Evolutionary conservation across 2,329 filamentous ascomycete genomes (phyloP).

Genomic region (Rutstroemia sp.): DNA sequence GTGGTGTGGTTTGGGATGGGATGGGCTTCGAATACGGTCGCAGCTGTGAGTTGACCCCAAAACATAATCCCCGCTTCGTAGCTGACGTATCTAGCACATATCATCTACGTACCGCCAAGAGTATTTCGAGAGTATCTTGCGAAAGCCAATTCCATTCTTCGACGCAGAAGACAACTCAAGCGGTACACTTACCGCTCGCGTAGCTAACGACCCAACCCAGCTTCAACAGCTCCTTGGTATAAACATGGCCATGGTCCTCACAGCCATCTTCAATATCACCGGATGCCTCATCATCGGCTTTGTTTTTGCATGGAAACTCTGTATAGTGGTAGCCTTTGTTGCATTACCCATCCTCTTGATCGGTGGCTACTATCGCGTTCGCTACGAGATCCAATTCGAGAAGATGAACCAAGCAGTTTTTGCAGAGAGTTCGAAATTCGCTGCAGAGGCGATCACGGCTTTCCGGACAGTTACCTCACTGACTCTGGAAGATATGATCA

Average conservation of each 20-base stretch:
- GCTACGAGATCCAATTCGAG: conserved; percentile 50
- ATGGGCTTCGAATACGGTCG: conserved; percentile 34
- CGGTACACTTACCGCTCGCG: conserved; percentile 38
- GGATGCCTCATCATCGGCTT: conserved; percentile 62
- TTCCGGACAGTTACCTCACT: conserved; percentile 55
- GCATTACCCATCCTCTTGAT: conserved; percentile 42
- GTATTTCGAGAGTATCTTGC: conserved; percentile 38
- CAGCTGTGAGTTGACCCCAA: conserved; percentile 25
- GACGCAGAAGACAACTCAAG: conserved; percentile 39
- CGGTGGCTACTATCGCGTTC: conserved; percentile 39
- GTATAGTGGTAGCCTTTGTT: conserved; percentile 58
- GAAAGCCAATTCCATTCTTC: conserved; percentile 36
- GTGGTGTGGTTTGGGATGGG: conserved; percentile 29
- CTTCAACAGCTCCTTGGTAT: conserved; percentile 42
- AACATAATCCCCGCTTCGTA: background rate
- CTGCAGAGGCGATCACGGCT: conserved; percentile 53
- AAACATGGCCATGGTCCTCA: conserved; percentile 47
- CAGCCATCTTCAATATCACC: conserved; percentile 57
- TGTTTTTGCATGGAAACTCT: conserved; percentile 69
- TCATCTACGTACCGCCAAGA: conserved; percentile 33
- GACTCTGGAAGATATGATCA: conserved; percentile 52
- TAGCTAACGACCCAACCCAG: conserved; percentile 42
- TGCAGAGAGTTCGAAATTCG: conserved; percentile 54
- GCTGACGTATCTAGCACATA: conserved; percentile 8
- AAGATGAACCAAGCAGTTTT: conserved; percentile 50